These are phyloP conservation scores for Miamiensis avidus DNA, from an alignment of 169 alveolate species.

Conservation along the genomic window DNA sequence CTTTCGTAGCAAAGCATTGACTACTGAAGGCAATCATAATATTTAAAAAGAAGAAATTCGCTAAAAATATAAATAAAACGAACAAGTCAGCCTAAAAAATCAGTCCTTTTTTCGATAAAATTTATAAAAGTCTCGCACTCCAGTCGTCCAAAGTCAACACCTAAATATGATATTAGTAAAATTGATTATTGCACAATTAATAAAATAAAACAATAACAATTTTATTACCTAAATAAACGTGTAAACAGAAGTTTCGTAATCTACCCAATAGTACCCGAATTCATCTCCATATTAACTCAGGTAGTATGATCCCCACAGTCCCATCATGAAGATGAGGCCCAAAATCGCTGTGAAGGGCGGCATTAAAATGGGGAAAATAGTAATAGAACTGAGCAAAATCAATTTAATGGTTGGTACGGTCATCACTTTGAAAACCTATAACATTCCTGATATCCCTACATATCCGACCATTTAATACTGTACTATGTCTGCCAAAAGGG, in stretches of 20 bases:
- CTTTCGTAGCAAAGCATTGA: constrained; percentile 10
- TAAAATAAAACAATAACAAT: neutral
- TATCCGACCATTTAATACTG: neutral
- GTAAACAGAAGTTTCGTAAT: constrained; percentile 6
- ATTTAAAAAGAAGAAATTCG: constrained; percentile 17
- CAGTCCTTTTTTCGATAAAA: neutral
- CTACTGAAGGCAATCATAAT: constrained; percentile 19
- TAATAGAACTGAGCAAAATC: neutral
- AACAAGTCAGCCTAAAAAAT: neutral
- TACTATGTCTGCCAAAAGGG: neutral
- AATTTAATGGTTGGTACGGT: neutral
- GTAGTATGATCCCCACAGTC: constrained; percentile 3
- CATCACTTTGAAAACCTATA: constrained; percentile 4
- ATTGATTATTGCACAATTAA: too few species aligned
- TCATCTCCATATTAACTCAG: neutral
- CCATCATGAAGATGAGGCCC: neutral
- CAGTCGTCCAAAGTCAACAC: constrained; percentile 23
- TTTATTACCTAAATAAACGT: constrained; percentile 6
- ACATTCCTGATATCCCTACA: constrained; percentile 2
- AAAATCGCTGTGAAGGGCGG: constrained; percentile 20
- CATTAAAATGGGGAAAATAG: constrained; percentile 2
- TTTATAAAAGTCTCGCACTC: constrained; percentile 12
- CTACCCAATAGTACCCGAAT: constrained; percentile 1
- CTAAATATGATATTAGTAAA: neutral
- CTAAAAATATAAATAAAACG: constrained; percentile 17